Percentiles rank a stretch among this genome's conserved stretches.
Evolutionary conservation across 176 grass and related monocot genomes (phyloP).

Genomic region (Poa annua): DNA sequence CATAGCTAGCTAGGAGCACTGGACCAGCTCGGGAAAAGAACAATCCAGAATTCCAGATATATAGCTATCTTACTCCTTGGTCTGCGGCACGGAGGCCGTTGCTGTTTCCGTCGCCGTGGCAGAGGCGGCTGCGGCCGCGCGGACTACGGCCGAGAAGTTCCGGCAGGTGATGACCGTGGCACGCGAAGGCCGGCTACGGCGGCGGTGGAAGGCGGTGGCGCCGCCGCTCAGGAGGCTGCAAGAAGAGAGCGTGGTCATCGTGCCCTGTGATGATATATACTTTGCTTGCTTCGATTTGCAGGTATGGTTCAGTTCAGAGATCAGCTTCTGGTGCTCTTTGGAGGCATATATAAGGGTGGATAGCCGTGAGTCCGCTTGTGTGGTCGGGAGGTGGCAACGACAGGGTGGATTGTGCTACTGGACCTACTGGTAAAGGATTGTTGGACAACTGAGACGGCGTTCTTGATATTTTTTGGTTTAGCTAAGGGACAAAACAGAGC

Average conservation of each 20-base stretch:
- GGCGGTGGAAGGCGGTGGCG: constrained; percentile 35
- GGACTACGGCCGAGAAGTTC: constrained; percentile 20
- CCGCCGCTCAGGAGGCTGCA: constrained; percentile 50
- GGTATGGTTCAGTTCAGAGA: not conserved
- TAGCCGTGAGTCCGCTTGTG: constrained; percentile 28
- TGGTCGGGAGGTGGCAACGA: constrained; percentile 50
- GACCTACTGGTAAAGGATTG: not conserved
- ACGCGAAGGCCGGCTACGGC: not conserved
- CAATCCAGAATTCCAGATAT: not conserved
- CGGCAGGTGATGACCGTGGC: constrained; percentile 27
- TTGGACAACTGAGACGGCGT: not conserved
- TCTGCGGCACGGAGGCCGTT: constrained; percentile 27
- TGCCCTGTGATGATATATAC: not conserved
- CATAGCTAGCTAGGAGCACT: not conserved
- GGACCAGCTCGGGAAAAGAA: not conserved
- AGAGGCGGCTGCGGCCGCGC: constrained; percentile 24
- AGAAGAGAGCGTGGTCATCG: constrained; percentile 54
- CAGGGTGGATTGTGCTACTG: constrained; percentile 30
- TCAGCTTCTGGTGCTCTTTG: not conserved
- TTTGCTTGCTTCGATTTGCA: not conserved
- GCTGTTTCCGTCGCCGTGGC: constrained; percentile 1
- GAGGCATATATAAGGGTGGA: constrained; percentile 39
- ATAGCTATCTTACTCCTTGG: constrained; percentile 28
- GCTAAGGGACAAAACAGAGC: constrained; percentile 16
- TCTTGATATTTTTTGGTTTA: constrained; percentile 15